Evolutionary conservation across 805 yeast species (phyloP), one percentile per base, ranked within the genome.

Genomic region (Metschnikowia proteae): DNA sequence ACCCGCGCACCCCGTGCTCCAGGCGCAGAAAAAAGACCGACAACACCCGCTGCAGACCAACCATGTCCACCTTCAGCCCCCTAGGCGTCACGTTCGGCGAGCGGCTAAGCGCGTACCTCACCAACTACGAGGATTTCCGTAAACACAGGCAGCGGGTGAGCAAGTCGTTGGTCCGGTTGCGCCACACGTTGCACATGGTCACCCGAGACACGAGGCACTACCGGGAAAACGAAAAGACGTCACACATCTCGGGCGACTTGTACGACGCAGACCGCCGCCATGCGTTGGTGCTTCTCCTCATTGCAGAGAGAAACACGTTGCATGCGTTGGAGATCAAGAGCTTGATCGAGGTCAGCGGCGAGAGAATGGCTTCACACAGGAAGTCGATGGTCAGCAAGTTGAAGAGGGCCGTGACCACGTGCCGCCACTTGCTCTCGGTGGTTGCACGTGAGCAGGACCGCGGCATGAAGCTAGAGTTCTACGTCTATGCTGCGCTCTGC

Each of bases 241-340:
- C 78, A 32, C 65, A 68, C 29, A 73, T 86, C 27, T 59, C 74
- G 1, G 48, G 67, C 0, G 81, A 73, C 6, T 78, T 80, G 48
- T 83, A 83, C 54, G 74, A 67, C 4, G 52, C 63, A 22, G 80
- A 87, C 57, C 63, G 65, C 9, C 69, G 76, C 52, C 80, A 69
- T 60, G 92, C 84, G 31, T 71, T 75, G 35, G 66, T 89, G 26
- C 64, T 81, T n/a, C 68, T 90, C 25, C 71, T 81, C 49, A 76
- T 78, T n/a, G 82, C 86, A 1, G 98, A 94, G 65, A 78, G 96
- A 61, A 87, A 88, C 56, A 70, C 83, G 61, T 73, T 88, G 29
- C 80, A 76, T 56, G 85, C 91, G 1, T 75, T 81, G 63, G 90
- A 85, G 64, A 73, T 82, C 46, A 79, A 79, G 51, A 67, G 77